A percentile compares a stretch with the other conserved stretches of the same genome.
These are phyloP conservation scores for Oryza punctata DNA, from an alignment of 176 grass and related monocot genomes.

Conservation along the genomic window DNA sequence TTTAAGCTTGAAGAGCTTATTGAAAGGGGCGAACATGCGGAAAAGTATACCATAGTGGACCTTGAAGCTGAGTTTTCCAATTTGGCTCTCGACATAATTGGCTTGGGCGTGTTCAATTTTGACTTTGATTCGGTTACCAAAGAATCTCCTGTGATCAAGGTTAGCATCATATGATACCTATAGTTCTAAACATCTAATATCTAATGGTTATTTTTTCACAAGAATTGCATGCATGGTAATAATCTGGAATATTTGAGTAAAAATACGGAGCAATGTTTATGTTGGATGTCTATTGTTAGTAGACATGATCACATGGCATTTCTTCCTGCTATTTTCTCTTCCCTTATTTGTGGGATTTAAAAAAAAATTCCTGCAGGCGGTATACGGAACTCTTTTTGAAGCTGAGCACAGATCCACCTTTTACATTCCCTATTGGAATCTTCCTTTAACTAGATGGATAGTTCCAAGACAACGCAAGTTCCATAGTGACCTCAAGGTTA, in stretches of 20 bases:
- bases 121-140: slow-evolving; percentile 92
- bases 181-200: slow-evolving; percentile 22
- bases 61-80: slow-evolving; percentile 97
- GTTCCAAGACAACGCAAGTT: slow-evolving; percentile 91
- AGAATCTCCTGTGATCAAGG: slow-evolving; percentile 99
- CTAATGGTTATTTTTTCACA: slow-evolving; percentile 19
- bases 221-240: background rate
- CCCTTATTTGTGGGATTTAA: slow-evolving; percentile 1
- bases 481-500: slow-evolving; percentile 83
- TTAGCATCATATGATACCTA: slow-evolving; percentile 38
- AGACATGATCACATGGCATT: slow-evolving; percentile 1
- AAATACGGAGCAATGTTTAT: slow-evolving; percentile 4
- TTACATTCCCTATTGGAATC: slow-evolving; percentile 98
- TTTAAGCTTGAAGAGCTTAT: slow-evolving; percentile 71
- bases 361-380: slow-evolving; percentile 64
- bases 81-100: slow-evolving; percentile 98
- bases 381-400: slow-evolving; percentile 98
- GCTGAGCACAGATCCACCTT: slow-evolving; percentile 96
- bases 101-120: slow-evolving; percentile 94
- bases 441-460: slow-evolving; percentile 84
- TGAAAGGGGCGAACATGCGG: slow-evolving; percentile 34
- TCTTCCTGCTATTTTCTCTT: slow-evolving; percentile 17
- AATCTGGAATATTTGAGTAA: slow-evolving; percentile 6
- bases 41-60: slow-evolving; percentile 65
- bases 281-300: background rate